A percentile compares a stretch with the other conserved stretches of the same genome.
phyloP scores from a whole-genome alignment of 2,329 filamentous ascomycete genomes.

The Colletotrichum aenigma region DNA sequence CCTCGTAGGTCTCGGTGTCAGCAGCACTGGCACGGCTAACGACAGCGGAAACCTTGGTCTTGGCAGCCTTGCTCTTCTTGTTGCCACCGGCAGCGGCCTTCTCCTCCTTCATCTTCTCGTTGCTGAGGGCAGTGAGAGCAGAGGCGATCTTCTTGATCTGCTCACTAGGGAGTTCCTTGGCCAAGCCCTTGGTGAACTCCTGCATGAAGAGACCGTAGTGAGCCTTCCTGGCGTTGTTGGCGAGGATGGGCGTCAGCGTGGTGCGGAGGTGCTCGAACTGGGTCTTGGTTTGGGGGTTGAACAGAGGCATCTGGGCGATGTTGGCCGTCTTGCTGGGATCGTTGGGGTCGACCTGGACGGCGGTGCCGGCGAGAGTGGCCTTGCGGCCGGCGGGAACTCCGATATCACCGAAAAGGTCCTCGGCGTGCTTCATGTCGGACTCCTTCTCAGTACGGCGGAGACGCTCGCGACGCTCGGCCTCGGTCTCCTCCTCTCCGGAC shows the following conservation, averaged over 20 bases:
- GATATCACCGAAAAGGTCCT: constrained; percentile 85
- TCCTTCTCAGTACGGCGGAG: constrained; percentile 84
- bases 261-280: constrained; percentile 84
- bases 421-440: constrained; percentile 84
- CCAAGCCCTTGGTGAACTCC: constrained; percentile 87
- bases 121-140: constrained; percentile 84
- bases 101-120: constrained; percentile 99
- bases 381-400: constrained; percentile 71
- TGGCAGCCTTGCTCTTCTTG: constrained; percentile 97
- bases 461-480: constrained; percentile 74
- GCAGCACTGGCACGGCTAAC: constrained; percentile 64
- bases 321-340: constrained; percentile 84
- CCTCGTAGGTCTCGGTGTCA: constrained; percentile 81
- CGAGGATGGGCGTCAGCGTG: constrained; percentile 79
- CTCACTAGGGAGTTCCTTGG: constrained; percentile 85
- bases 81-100: constrained; percentile 91
- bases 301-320: constrained; percentile 78
- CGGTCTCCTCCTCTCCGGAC: constrained; percentile 67
- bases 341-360: constrained; percentile 70
- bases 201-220: constrained; percentile 90
- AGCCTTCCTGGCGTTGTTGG: constrained; percentile 79
- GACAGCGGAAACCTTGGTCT: constrained; percentile 88
- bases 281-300: constrained; percentile 86
- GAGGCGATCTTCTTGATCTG: constrained; percentile 97
- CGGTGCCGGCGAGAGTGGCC: constrained; percentile 65